Conservation (phyloP, 768 basidiomycete species). For the Tephrocybe sp. region DNA sequence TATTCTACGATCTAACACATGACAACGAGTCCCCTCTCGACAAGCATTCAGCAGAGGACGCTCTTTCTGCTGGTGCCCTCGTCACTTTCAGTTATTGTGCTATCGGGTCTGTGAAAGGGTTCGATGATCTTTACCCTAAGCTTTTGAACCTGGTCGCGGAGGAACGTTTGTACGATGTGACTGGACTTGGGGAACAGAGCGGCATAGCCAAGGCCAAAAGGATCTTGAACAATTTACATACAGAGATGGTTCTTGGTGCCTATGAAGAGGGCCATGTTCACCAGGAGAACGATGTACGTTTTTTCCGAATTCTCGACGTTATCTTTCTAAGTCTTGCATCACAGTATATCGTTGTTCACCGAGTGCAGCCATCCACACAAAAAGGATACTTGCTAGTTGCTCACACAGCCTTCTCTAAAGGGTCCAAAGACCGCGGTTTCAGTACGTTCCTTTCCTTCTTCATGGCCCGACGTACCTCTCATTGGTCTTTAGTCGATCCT, state of each 20-base stretch:
- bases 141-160: constrained; percentile 88
- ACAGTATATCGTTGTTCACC: constrained; percentile 91
- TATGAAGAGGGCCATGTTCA: constrained; percentile 95
- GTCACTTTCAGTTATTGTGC: constrained; percentile 87
- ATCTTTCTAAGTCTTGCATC: background rate
- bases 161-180: constrained; percentile 73
- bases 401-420: constrained; percentile 89
- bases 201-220: constrained; percentile 62
- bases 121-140: constrained; percentile 96
- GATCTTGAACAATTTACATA: constrained; percentile 80
- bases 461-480: background rate
- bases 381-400: constrained; percentile 91
- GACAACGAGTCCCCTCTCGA: constrained; percentile 92
- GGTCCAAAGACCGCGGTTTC: constrained; percentile 73
- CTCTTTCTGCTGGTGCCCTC: constrained; percentile 91
- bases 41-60: constrained; percentile 93
- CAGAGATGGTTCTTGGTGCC: constrained; percentile 87
- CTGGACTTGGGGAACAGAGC: constrained; percentile 51
- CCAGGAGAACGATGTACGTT: constrained; percentile 89
- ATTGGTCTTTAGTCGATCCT: constrained; percentile 62
- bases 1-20: constrained; percentile 94
- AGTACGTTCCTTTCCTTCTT: constrained; percentile 46
- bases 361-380: constrained; percentile 86
- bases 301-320: background rate
- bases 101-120: constrained; percentile 92